These are phyloP conservation scores for Thymus mandschuricus DNA, from an alignment of 257 asterid genomes.

Conservation along the genomic window DNA sequence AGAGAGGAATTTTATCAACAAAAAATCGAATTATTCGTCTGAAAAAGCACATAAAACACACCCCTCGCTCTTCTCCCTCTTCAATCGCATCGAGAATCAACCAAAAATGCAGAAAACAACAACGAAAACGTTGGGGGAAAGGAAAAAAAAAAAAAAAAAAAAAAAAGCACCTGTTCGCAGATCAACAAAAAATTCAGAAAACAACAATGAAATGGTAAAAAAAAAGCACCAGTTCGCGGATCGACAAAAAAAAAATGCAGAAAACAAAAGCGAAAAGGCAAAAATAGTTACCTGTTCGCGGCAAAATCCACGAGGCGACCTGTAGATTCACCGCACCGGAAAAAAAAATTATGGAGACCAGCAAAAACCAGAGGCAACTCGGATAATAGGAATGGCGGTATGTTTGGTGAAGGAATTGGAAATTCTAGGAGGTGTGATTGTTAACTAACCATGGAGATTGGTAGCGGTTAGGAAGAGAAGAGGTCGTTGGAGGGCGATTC, in stretches of 20 bases:
- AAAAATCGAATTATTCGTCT: neutral
- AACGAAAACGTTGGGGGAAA: conserved; percentile 13
- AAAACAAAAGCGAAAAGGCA: neutral
- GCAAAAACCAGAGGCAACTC: conserved; percentile 2
- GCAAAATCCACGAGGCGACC: conserved; percentile 24
- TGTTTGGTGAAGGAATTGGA: neutral
- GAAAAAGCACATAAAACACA: neutral
- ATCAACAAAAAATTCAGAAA: too few species aligned
- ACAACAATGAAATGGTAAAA: too few species aligned
- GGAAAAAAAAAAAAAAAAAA: neutral
- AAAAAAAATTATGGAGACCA: conserved; percentile 5
- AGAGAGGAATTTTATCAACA: neutral
- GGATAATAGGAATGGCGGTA: neutral
- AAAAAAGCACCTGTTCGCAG: too few species aligned
- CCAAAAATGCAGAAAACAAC: neutral
- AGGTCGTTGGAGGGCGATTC: conserved; percentile 38
- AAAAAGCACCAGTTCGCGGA: too few species aligned
- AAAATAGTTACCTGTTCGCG: conserved; percentile 9
- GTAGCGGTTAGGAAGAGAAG: conserved; percentile 35
- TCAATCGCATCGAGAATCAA: neutral
- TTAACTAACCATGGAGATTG: conserved; percentile 9
- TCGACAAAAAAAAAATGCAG: too few species aligned
- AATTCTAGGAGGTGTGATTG: neutral
- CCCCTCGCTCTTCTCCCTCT: neutral
- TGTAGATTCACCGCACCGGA: conserved; percentile 20